Conservation (phyloP, 208 protist genomes). For the Crithidia expoeki region DNA sequence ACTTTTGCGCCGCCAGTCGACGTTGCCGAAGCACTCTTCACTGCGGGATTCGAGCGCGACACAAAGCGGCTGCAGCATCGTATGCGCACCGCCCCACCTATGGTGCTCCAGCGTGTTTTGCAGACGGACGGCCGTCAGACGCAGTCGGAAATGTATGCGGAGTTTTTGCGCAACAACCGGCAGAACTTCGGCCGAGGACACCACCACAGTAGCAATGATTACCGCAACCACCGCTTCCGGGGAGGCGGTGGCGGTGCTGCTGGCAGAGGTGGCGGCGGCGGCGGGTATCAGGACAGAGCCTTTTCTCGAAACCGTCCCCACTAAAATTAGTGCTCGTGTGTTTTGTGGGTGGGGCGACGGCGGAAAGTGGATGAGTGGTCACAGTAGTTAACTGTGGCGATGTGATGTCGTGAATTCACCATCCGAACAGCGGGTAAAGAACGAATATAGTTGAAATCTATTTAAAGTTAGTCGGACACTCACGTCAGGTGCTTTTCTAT, state of each 20-base stretch:
- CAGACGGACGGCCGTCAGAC: conserved; percentile 78
- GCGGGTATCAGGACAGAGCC: conserved; percentile 21
- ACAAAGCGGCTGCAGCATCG: conserved; percentile 88
- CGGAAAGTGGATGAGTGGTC: too few species aligned
- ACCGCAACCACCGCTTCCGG: conserved; percentile 12
- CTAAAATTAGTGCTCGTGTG: background rate
- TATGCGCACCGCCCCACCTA: conserved; percentile 85
- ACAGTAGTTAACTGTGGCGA: too few species aligned
- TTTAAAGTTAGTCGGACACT: too few species aligned
- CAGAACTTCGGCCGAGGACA: background rate
- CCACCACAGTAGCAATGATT: conserved; percentile 8
- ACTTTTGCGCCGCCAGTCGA: conserved; percentile 89
- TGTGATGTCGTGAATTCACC: too few species aligned
- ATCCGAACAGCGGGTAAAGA: too few species aligned
- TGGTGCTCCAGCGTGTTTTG: conserved; percentile 79
- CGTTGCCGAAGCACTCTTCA: conserved; percentile 85
- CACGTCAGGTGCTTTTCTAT: too few species aligned
- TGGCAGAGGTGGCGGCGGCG: background rate
- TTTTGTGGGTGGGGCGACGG: too few species aligned
- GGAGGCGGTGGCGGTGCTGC: conserved; percentile 8
- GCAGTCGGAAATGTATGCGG: conserved; percentile 76
- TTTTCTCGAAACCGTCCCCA: conserved; percentile 12
- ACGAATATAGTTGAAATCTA: too few species aligned
- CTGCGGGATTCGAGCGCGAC: conserved; percentile 85
- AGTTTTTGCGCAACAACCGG: conserved; percentile 19